Conservation (phyloP, 495 filamentous ascomycete species). For the Diplogelasinospora grovesii region DNA sequence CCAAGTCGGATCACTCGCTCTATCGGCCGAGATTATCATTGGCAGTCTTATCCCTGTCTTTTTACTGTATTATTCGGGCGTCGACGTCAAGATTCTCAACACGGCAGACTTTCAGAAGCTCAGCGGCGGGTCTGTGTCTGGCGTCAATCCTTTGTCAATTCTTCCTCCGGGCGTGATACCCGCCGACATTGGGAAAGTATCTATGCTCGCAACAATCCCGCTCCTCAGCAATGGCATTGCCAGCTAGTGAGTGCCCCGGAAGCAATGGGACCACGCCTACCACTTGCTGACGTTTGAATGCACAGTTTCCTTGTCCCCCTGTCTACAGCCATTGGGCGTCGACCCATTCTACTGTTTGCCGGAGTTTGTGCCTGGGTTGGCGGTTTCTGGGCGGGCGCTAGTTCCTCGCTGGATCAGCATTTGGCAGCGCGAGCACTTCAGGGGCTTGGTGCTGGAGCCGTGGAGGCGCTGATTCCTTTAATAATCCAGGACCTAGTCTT, state of each 20-base stretch:
- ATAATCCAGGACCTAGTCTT: conserved; percentile 23
- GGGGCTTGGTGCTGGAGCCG: conserved; percentile 20
- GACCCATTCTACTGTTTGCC: conserved; percentile 19
- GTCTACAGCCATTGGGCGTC: conserved; percentile 22
- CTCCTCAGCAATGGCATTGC: conserved; percentile 17
- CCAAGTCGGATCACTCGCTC: conserved; percentile 16
- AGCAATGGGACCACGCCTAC: not conserved
- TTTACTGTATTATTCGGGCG: conserved; percentile 20
- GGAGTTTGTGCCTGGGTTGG: conserved; percentile 19
- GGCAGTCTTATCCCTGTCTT: conserved; percentile 21
- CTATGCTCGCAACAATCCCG: conserved; percentile 18
- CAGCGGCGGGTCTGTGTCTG: conserved; percentile 3
- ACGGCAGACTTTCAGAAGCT: conserved; percentile 8
- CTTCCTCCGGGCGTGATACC: conserved; percentile 9
- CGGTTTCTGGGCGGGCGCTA: conserved; percentile 17
- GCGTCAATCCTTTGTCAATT: conserved; percentile 11
- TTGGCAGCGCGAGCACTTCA: conserved; percentile 15
- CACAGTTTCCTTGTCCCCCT: conserved; percentile 18
- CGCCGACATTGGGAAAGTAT: conserved; percentile 16
- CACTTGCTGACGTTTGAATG: too few relatives aligned
- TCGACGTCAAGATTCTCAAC: conserved; percentile 19
- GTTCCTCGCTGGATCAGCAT: conserved; percentile 15
- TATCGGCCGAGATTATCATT: conserved; percentile 18
- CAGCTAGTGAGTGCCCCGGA: conserved; percentile 13
- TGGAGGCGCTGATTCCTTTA: conserved; percentile 22